Percentiles rank a stretch among this genome's conserved stretches.
phyloP scores from a whole-genome alignment of 768 basidiomycete species.

The Polyporus arcularius region DNA sequence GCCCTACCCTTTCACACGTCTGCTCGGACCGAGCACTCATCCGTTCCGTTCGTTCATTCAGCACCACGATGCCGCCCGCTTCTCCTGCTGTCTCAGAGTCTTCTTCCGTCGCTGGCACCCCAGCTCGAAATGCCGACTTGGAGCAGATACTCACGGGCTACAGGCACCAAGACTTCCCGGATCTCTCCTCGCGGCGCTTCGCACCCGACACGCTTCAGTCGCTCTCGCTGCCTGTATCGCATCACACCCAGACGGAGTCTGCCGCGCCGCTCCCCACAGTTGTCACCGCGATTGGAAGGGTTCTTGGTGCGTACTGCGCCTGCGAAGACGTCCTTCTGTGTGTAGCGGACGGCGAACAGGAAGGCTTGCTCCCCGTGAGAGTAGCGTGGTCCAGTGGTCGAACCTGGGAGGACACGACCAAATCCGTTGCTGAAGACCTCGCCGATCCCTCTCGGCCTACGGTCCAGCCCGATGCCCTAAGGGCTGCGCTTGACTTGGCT shows the following conservation, averaged over 20 bases:
- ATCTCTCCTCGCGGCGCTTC: conserved; percentile 21
- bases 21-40: conserved; percentile 13
- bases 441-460: conserved; percentile 1
- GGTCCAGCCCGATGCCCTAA: conserved; percentile 4
- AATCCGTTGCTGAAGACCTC: conserved; percentile 2
- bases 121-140: conserved; percentile 6
- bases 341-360: conserved; percentile 1
- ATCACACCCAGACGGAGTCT: not conserved
- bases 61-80: conserved; percentile 4
- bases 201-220: conserved; percentile 12
- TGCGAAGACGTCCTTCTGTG: conserved; percentile 14
- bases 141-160: conserved; percentile 17
- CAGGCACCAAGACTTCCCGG: conserved; percentile 21
- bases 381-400: conserved; percentile 10
- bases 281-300: conserved; percentile 11
- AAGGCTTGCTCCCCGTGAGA: conserved; percentile 12
- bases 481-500: conserved; percentile 8
- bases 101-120: conserved; percentile 7
- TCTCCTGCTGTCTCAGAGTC: not conserved
- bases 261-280: not conserved
- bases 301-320: conserved; percentile 21
- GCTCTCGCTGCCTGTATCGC: conserved; percentile 5
- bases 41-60: conserved; percentile 5
- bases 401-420: conserved; percentile 7
- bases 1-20: conserved; percentile 8